A percentile compares a stretch with the other conserved stretches of the same genome.
phyloP scores from a whole-genome alignment of 1,284 basidiomycete species.

The Microstroma glucosiphilum region DNA sequence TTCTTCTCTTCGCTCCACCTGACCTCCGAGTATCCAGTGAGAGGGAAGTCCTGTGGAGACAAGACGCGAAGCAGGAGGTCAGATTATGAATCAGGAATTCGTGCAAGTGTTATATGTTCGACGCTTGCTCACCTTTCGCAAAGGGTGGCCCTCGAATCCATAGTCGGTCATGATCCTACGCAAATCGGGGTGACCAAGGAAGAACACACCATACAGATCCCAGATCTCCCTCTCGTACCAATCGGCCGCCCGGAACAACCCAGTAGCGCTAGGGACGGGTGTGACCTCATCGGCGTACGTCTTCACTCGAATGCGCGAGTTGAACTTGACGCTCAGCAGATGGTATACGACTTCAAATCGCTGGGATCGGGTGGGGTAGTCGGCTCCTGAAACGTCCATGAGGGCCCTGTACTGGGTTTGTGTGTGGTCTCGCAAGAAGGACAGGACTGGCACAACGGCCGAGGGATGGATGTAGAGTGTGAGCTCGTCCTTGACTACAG shows the following conservation, averaged over 20 bases:
- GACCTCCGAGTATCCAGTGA: conserved; percentile 94
- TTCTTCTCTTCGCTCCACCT: conserved; percentile 98
- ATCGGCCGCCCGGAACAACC: conserved; percentile 82
- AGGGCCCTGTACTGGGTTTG: conserved; percentile 89
- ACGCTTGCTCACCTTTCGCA: conserved; percentile 62
- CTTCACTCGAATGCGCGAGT: conserved; percentile 83
- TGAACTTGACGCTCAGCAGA: conserved; percentile 70
- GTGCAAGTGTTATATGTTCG: neutral
- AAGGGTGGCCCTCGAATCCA: conserved; percentile 94
- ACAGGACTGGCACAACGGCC: conserved; percentile 75
- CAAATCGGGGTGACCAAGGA: conserved; percentile 92
- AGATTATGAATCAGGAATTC: too few relatives aligned
- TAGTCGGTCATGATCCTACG: conserved; percentile 96
- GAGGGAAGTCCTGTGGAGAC: conserved; percentile 68
- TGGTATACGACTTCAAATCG: conserved; percentile 98
- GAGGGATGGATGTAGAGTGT: conserved; percentile 80
- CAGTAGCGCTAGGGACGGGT: conserved; percentile 75
- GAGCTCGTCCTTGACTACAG: conserved; percentile 81
- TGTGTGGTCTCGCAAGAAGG: conserved; percentile 91
- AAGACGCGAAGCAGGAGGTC: too few relatives aligned
- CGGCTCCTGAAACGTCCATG: conserved; percentile 91
- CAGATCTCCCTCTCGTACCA: conserved; percentile 99
- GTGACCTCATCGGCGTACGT: conserved; percentile 96
- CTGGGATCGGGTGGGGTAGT: conserved; percentile 86
- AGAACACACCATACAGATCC: conserved; percentile 98